Percentiles rank a stretch among this genome's conserved stretches.
These are phyloP conservation scores for Cenococcum geophilum DNA, from an alignment of 495 filamentous ascomycete species.

Conservation along the genomic window DNA sequence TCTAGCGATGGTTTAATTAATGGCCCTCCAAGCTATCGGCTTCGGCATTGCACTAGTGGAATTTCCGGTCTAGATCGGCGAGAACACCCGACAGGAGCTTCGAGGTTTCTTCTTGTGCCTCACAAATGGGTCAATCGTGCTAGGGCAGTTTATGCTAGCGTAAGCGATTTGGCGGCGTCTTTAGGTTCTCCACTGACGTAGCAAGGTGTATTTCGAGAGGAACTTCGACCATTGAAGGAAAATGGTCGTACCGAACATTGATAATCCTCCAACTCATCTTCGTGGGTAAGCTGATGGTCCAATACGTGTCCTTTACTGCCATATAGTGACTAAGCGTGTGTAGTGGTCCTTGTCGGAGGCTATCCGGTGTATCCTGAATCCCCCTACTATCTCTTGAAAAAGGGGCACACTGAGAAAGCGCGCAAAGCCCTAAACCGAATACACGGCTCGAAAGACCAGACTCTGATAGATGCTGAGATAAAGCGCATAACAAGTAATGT, in stretches of 20 bases:
- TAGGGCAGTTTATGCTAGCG: background rate
- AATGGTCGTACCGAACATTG: background rate
- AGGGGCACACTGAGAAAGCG: background rate
- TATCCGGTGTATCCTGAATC: conserved; percentile 3
- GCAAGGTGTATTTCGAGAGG: background rate
- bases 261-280: conserved; percentile 1
- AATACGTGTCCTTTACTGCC: background rate
- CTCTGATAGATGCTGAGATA: background rate
- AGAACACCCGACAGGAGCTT: conserved; percentile 3
- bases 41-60: background rate
- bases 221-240: background rate
- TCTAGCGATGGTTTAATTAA: background rate
- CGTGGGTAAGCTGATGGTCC: background rate
- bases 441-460: background rate
- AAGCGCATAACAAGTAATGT: background rate
- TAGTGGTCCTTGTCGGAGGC: background rate
- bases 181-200: background rate
- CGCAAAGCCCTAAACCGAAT: background rate
- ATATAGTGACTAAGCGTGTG: background rate
- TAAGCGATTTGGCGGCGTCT: background rate
- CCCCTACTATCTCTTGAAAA: background rate
- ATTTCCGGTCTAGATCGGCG: conserved; percentile 7
- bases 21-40: background rate
- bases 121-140: conserved; percentile 1
- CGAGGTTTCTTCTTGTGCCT: conserved; percentile 3